Evolutionary conservation across 1,284 basidiomycete species (phyloP), one percentile per base, ranked within the genome.

Genomic region (Cryptococcus sp.): DNA sequence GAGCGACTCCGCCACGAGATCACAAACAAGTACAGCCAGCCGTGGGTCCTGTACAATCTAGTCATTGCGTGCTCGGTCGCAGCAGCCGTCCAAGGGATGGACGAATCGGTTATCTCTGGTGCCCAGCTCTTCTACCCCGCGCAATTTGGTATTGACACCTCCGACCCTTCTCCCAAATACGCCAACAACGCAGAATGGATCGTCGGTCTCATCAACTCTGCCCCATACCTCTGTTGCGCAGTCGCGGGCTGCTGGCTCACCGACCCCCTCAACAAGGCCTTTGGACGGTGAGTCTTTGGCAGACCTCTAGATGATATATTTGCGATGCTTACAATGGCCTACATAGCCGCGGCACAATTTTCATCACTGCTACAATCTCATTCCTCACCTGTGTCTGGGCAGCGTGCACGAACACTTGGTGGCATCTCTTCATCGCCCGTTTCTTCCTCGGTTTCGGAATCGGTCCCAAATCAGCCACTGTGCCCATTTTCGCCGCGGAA

Each of bases 191-290:
- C 58, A 25, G 41, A 54, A 45, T 41, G 38, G 62, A 23, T 27
- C 16, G 47, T 87, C 17, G 88, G 89, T 47, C 77, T 91, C 23
- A 83, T 91, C 55, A 90, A 89, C 69, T 84, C 85, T 23, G 88
- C 87, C 0, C 89, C 90, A 13, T 91, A 91, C 77, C 82, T 88
- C 69, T 71, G 81, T 70, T 64, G 61, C 38, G 66, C 60, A 5
- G 58, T 68, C 8, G 42, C 78, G n/a, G 80, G 80, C 22, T 79
- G 78, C 70, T 91, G 88, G 88, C 72, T 90, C 47, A 87, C 87
- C 0, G 85, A 85, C 46, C 89, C 88, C 5, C 81, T 90, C 52
- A 90, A 89, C 69, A 30, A 69, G 40, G 67, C 55, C 38, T 71
- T 82, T 42, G 80, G 85, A 30, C 84, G 87, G 55, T 58, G 38